These are phyloP conservation scores for Chaetomiaceae sp. DNA, from an alignment of 2,329 filamentous ascomycete genomes.

Conservation along the genomic window DNA sequence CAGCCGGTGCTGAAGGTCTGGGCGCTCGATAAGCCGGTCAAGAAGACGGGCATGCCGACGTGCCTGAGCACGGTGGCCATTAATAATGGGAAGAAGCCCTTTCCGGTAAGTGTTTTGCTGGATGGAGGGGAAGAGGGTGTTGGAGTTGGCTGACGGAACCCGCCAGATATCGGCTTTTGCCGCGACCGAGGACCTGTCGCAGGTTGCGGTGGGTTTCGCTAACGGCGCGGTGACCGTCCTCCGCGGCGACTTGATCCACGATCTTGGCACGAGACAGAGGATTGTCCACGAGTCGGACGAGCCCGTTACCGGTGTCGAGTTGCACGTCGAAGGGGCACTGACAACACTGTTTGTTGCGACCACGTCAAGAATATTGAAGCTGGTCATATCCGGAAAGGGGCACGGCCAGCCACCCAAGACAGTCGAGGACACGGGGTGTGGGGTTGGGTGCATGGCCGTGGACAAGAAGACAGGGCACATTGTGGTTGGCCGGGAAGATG, in stretches of 20 bases:
- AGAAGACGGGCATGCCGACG: constrained; percentile 83
- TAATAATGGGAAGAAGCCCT: constrained; percentile 84
- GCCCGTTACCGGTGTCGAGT: constrained; percentile 85
- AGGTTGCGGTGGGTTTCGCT: constrained; percentile 90
- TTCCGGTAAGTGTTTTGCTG: constrained; percentile 57
- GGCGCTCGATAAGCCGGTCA: constrained; percentile 88
- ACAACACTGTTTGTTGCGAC: constrained; percentile 90
- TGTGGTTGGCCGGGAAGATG: constrained; percentile 89
- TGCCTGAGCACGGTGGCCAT: constrained; percentile 82
- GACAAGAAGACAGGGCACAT: constrained; percentile 76
- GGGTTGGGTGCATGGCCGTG: constrained; percentile 88
- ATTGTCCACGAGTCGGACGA: constrained; percentile 97
- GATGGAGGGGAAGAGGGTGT: constrained; percentile 9
- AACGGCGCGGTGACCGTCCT: constrained; percentile 94
- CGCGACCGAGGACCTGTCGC: constrained; percentile 78
- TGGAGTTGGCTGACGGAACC: background rate
- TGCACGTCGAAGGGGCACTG: constrained; percentile 52
- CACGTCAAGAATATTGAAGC: constrained; percentile 76
- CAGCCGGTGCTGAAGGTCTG: constrained; percentile 95
- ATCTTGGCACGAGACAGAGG: constrained; percentile 86
- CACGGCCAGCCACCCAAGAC: constrained; percentile 85
- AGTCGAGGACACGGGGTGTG: constrained; percentile 84
- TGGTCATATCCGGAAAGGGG: constrained; percentile 80
- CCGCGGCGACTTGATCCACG: constrained; percentile 88
- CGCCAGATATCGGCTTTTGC: constrained; percentile 76